Evolutionary conservation across 495 filamentous ascomycete species (phyloP).

Genomic region (Stereocaulon alpinum): DNA sequence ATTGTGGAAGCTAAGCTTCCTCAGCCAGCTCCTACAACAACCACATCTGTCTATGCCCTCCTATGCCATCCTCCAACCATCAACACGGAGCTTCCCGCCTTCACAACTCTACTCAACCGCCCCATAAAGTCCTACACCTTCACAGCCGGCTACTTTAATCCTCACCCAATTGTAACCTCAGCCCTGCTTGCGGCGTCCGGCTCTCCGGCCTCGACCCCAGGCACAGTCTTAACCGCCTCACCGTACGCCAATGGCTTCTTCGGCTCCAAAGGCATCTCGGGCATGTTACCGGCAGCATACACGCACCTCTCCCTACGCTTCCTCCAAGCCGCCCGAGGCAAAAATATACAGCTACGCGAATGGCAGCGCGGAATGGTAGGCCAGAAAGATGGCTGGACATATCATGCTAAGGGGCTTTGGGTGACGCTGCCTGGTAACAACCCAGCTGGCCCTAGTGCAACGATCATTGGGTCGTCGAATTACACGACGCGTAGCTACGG

Average conservation of each 20-base stretch:
- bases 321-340: constrained; percentile 49
- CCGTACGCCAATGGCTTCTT: constrained; percentile 95
- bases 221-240: constrained; percentile 86
- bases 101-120: constrained; percentile 59
- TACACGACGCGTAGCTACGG: constrained; percentile 91
- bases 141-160: constrained; percentile 98
- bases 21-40: constrained; percentile 25
- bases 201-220: constrained; percentile 45
- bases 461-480: constrained; percentile 82
- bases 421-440: constrained; percentile 48
- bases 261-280: constrained; percentile 74
- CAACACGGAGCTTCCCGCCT: constrained; percentile 75
- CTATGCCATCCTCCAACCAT: constrained; percentile 25
- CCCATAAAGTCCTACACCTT: constrained; percentile 78
- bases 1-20: constrained; percentile 47
- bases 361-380: constrained; percentile 79
- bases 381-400: constrained; percentile 82
- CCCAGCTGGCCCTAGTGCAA: constrained; percentile 55
- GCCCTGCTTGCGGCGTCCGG: constrained; percentile 48
- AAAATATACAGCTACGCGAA: constrained; percentile 70
- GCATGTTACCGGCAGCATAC: constrained; percentile 85
- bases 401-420: constrained; percentile 97
- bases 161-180: constrained; percentile 66
- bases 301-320: constrained; percentile 78
- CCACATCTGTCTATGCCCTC: constrained; percentile 76